phyloP scores from a whole-genome alignment of 2,329 filamentous ascomycete genomes.

The Penicillium capsulatum region DNA sequence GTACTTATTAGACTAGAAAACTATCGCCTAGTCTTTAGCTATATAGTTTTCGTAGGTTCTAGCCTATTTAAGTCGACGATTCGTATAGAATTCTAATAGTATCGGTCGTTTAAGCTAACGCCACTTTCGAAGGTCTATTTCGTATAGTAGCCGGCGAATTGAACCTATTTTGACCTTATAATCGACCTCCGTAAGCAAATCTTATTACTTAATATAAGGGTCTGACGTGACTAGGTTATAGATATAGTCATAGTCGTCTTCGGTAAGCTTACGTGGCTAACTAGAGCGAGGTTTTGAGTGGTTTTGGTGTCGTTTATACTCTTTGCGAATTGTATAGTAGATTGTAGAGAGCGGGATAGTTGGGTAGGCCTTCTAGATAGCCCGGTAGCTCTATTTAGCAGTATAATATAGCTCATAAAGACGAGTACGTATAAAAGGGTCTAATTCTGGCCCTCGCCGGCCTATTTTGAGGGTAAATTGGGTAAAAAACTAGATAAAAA shows the following conservation, averaged over 20 bases:
- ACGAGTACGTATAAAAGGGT: too few species aligned
- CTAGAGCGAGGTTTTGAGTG: not conserved
- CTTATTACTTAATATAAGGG: not conserved
- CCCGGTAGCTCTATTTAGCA: too few species aligned
- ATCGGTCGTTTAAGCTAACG: not conserved
- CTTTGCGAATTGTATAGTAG: not conserved
- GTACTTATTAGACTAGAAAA: slow-evolving; percentile 13
- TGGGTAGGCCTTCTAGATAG: too few species aligned
- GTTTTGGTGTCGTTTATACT: not conserved
- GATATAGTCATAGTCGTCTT: not conserved
- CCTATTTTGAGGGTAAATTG: too few species aligned
- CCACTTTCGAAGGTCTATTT: not conserved
- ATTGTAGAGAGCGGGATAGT: not conserved
- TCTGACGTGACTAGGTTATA: not conserved
- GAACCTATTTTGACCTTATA: not conserved
- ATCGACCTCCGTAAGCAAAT: not conserved
- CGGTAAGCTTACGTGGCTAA: not conserved
- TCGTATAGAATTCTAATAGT: not conserved
- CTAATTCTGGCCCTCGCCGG: too few species aligned
- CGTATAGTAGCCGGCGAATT: not conserved
- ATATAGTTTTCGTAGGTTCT: slow-evolving; percentile 3
- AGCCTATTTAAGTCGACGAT: slow-evolving; percentile 4
- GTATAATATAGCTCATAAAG: too few species aligned
- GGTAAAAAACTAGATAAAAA: too few species aligned
- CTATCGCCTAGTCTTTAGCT: slow-evolving; percentile 4